A percentile compares a stretch with the other conserved stretches of the same genome.
These are phyloP conservation scores for Pachysandra terminalis DNA, from an alignment of 164 flowering plant species.

Conservation along the genomic window DNA sequence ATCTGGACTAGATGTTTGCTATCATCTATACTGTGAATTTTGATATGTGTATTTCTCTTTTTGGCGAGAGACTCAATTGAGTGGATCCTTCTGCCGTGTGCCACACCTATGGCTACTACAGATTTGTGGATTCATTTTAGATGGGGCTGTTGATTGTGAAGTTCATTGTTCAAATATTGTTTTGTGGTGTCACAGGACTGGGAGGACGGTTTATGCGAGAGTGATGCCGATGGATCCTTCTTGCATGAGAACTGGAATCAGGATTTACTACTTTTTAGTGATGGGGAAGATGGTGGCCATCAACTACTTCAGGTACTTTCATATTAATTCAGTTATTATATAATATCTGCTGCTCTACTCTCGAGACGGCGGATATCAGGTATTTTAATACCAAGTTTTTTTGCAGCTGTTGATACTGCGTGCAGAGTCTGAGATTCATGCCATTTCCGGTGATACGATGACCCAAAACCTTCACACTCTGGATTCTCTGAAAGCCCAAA, in stretches of 20 bases:
- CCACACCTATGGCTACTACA: not conserved
- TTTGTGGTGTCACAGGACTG: constrained; percentile 53
- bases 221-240: constrained; percentile 84
- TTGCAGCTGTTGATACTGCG: constrained; percentile 78
- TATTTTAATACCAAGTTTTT: too few species aligned
- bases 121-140: not conserved
- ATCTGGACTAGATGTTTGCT: not conserved
- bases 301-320: constrained; percentile 72
- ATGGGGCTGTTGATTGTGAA: too few species aligned
- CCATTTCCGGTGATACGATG: constrained; percentile 44
- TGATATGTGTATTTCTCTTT: not conserved
- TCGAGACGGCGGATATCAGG: too few species aligned
- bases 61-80: not conserved
- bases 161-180: not conserved
- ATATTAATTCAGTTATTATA: not conserved
- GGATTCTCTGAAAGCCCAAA: constrained; percentile 47
- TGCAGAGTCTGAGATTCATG: constrained; percentile 74
- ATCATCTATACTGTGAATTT: not conserved
- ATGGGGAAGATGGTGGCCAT: constrained; percentile 82
- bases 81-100: not conserved
- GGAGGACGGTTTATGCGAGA: constrained; percentile 90
- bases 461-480: constrained; percentile 41
- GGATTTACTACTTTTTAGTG: constrained; percentile 63
- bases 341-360: constrained; percentile 1
- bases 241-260: constrained; percentile 84